Conservation (phyloP, 805 yeast genomes). For the Kazachstania africana region DNA sequence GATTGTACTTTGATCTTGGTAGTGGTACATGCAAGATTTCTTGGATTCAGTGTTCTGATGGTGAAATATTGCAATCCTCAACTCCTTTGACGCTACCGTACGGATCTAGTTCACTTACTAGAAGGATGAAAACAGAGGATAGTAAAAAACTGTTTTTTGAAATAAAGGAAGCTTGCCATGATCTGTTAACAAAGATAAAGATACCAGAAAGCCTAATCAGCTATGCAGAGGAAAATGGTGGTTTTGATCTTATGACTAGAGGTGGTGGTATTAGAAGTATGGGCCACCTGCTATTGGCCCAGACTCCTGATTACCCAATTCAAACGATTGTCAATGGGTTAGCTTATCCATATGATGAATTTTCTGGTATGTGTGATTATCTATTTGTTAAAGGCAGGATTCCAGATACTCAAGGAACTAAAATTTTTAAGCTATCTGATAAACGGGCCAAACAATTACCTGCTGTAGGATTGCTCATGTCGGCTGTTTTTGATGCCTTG, state of each 20-base stretch:
- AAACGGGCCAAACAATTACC: constrained; percentile 58
- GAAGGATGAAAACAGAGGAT: constrained; percentile 41
- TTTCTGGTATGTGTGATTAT: constrained; percentile 39
- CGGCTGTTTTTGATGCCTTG: constrained; percentile 50
- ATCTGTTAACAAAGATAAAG: constrained; percentile 39
- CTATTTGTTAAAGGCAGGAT: constrained; percentile 37
- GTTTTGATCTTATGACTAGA: constrained; percentile 52
- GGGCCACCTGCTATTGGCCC: constrained; percentile 46
- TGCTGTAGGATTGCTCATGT: constrained; percentile 50
- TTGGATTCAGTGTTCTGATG: constrained; percentile 51
- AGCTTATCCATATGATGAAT: constrained; percentile 43
- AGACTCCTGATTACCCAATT: constrained; percentile 48
- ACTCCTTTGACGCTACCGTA: constrained; percentile 57
- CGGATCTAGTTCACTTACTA: constrained; percentile 60
- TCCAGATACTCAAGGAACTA: constrained; percentile 31
- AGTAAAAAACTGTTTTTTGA: constrained; percentile 39
- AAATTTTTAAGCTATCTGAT: constrained; percentile 53
- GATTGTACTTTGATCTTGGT: constrained; percentile 62
- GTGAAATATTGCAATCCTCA: constrained; percentile 41
- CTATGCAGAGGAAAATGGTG: constrained; percentile 44
- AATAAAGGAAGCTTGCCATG: constrained; percentile 34
- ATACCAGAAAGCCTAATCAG: constrained; percentile 41
- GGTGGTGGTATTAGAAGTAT: constrained; percentile 70
- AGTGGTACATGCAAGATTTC: constrained; percentile 61
- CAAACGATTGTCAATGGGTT: constrained; percentile 63